Percentiles rank a stretch among this genome's conserved stretches.
phyloP scores from a whole-genome alignment of 2,329 filamentous ascomycete species.

The Clarireedia monteithiana region DNA sequence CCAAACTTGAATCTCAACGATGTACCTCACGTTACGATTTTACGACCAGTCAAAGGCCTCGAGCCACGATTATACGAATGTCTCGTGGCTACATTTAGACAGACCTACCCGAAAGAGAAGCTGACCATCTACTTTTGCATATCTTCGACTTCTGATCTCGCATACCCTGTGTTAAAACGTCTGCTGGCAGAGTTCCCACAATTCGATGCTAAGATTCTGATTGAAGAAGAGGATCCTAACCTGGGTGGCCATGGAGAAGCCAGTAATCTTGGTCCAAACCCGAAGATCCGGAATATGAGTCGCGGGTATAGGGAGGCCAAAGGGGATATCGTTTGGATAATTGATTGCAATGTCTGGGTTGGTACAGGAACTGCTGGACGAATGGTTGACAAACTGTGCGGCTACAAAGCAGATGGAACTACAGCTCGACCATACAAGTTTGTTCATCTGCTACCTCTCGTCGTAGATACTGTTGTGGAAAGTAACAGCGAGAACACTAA shows the following conservation, averaged over 20 bases:
- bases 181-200: conserved; percentile 66
- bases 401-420: conserved; percentile 47
- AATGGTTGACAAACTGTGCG: conserved; percentile 83
- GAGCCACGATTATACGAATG: conserved; percentile 90
- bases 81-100: conserved; percentile 75
- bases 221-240: conserved; percentile 75
- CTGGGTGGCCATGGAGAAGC: conserved; percentile 47
- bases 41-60: conserved; percentile 87
- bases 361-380: conserved; percentile 68
- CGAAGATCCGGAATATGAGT: conserved; percentile 97
- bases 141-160: conserved; percentile 64
- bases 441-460: conserved; percentile 86
- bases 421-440: conserved; percentile 67
- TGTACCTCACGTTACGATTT: conserved; percentile 78
- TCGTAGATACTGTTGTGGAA: conserved; percentile 60
- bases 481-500: conserved; percentile 21
- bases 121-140: conserved; percentile 80
- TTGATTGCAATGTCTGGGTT: conserved; percentile 97
- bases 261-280: conserved; percentile 76
- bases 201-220: conserved; percentile 62
- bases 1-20: conserved; percentile 42
- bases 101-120: conserved; percentile 70
- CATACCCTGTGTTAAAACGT: conserved; percentile 63
- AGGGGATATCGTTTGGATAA: conserved; percentile 84
- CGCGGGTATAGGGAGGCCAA: conserved; percentile 83